Percentiles rank a stretch among this genome's conserved stretches.
Evolutionary conservation across 2,329 filamentous ascomycete genomes (phyloP).

Genomic region (Penicillium sp.): DNA sequence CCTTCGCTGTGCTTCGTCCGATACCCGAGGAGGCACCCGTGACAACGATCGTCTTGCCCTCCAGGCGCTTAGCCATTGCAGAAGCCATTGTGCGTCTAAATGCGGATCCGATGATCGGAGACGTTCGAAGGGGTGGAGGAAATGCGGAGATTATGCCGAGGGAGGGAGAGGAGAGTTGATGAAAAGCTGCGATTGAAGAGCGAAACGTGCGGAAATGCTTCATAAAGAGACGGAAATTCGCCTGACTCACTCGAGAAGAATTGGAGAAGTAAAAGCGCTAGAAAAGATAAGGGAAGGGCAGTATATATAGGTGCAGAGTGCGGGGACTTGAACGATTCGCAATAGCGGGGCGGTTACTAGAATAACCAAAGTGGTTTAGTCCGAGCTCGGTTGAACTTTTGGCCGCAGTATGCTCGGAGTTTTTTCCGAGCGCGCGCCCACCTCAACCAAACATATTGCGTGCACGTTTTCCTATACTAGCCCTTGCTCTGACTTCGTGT

Average conservation of each 20-base stretch:
- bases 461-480: neutral
- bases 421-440: conserved; percentile 12
- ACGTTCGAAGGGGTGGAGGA: conserved; percentile 22
- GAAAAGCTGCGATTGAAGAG: conserved; percentile 33
- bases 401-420: conserved; percentile 23
- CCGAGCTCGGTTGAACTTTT: conserved; percentile 25
- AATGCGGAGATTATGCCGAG: conserved; percentile 23
- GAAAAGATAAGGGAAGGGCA: conserved; percentile 17
- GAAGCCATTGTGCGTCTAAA: conserved; percentile 63
- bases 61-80: conserved; percentile 78
- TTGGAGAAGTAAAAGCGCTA: neutral
- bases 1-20: conserved; percentile 74
- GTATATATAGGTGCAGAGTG: conserved; percentile 20
- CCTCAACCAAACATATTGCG: neutral
- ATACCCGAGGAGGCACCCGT: conserved; percentile 95
- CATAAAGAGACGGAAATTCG: conserved; percentile 30
- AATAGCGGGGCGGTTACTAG: conserved; percentile 2
- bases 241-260: neutral
- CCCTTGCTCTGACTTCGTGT: neutral
- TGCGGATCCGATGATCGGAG: conserved; percentile 26
- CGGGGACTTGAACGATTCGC: conserved; percentile 24
- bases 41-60: conserved; percentile 89
- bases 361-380: neutral
- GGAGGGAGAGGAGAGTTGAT: conserved; percentile 22
- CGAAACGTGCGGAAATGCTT: conserved; percentile 28